phyloP scores from a whole-genome alignment of 2,329 filamentous ascomycete species.

The Microcyclosporella mali region DNA sequence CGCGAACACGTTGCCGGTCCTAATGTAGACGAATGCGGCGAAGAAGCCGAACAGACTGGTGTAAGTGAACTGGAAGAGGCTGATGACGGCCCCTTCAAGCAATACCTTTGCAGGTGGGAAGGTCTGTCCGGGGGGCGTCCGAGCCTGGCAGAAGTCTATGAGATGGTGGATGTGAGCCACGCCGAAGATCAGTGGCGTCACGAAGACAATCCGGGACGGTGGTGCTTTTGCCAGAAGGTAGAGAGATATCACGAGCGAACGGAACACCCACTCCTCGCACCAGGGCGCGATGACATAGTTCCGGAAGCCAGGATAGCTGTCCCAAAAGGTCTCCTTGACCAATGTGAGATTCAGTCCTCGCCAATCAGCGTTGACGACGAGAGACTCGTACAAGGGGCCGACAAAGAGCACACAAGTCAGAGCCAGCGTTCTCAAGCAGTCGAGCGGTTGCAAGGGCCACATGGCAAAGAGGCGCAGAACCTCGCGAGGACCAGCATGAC shows the following conservation, averaged over 20 bases:
- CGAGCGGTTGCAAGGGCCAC: conserved; percentile 62
- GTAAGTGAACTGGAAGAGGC: conserved; percentile 78
- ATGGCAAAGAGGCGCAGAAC: conserved; percentile 68
- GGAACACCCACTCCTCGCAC: conserved; percentile 91
- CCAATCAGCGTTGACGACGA: conserved; percentile 67
- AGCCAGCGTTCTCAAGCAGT: conserved; percentile 50
- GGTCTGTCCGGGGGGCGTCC: conserved; percentile 48
- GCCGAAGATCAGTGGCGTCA: conserved; percentile 83
- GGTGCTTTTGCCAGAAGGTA: conserved; percentile 63
- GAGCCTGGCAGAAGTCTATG: conserved; percentile 82
- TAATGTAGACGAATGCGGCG: conserved; percentile 79
- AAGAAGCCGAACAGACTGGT: conserved; percentile 93
- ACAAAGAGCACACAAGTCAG: conserved; percentile 74
- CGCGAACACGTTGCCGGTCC: conserved; percentile 73
- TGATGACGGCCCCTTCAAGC: conserved; percentile 52
- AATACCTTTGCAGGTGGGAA: conserved; percentile 18
- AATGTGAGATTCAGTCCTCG: conserved; percentile 44
- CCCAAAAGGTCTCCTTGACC: conserved; percentile 54
- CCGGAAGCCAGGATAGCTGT: conserved; percentile 75
- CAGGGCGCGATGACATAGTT: conserved; percentile 80
- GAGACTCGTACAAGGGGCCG: conserved; percentile 74
- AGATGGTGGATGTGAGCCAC: conserved; percentile 93
- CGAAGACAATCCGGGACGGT: conserved; percentile 59
- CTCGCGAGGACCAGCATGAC: conserved; percentile 45
- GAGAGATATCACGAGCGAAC: conserved; percentile 75